These are phyloP conservation scores for Hippophae tibetana DNA, from an alignment of 306 rosid genomes.

Conservation along the genomic window DNA sequence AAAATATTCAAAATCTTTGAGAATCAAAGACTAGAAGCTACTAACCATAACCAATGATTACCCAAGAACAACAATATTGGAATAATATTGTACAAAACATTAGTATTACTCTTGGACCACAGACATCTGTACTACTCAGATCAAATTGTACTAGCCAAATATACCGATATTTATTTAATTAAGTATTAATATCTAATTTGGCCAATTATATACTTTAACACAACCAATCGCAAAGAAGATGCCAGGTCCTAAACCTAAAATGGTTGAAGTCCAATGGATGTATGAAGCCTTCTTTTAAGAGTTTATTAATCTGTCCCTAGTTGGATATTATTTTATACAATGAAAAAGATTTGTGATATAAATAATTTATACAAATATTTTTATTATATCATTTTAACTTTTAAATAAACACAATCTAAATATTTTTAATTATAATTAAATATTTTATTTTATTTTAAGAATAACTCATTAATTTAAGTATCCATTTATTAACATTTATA, in stretches of 20 bases:
- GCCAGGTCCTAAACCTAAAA: slow-evolving; percentile 17
- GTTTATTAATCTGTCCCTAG: slow-evolving; percentile 7
- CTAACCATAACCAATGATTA: not conserved
- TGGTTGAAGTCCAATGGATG: slow-evolving; percentile 18
- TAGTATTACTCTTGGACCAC: not conserved
- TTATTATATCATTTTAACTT: too few relatives aligned
- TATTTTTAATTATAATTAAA: too few relatives aligned
- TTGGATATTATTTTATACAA: slow-evolving; percentile 11
- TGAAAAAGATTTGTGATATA: not conserved
- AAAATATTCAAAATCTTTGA: too few relatives aligned
- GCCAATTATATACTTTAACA: slow-evolving; percentile 9
- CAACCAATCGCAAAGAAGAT: slow-evolving; percentile 21
- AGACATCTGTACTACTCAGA: slow-evolving; percentile 20
- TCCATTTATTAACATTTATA: too few relatives aligned
- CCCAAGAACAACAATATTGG: slow-evolving; percentile 18
- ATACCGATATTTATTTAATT: slow-evolving; percentile 6
- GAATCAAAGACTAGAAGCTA: too few relatives aligned
- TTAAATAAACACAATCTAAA: too few relatives aligned
- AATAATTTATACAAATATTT: too few relatives aligned
- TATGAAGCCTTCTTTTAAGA: slow-evolving; percentile 9
- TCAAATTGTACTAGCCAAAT: slow-evolving; percentile 16
- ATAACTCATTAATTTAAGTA: too few relatives aligned
- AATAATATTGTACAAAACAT: not conserved
- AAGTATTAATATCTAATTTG: slow-evolving; percentile 1
- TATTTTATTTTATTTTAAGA: too few relatives aligned